Percentiles rank a stretch among this genome's conserved stretches.
phyloP scores from a whole-genome alignment of 2,329 filamentous ascomycete genomes.

The Dichotomopilus funicola region DNA sequence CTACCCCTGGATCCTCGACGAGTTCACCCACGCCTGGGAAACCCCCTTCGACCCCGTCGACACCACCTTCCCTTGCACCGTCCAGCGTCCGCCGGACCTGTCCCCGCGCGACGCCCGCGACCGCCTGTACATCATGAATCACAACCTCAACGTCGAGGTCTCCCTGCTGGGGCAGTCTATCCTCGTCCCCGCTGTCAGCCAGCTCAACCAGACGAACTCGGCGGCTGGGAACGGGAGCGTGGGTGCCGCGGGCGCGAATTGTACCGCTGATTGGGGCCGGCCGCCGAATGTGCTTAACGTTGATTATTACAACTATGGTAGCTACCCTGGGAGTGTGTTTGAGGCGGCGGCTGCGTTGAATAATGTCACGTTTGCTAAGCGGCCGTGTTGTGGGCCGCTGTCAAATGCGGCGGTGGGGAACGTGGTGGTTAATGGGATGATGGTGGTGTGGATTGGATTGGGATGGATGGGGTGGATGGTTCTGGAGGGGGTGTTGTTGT shows the following conservation, averaged over 20 bases:
- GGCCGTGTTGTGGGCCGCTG: conserved; percentile 47
- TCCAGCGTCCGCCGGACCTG: conserved; percentile 69
- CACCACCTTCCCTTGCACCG: conserved; percentile 65
- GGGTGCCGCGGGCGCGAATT: conserved; percentile 57
- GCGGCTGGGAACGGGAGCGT: conserved; percentile 59
- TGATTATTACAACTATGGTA: conserved; percentile 75
- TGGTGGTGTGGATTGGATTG: conserved; percentile 8
- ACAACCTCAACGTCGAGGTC: conserved; percentile 81
- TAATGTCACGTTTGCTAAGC: conserved; percentile 59
- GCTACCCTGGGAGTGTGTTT: conserved; percentile 65
- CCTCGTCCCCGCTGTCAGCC: conserved; percentile 63
- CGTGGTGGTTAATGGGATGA: conserved; percentile 3
- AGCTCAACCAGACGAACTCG: conserved; percentile 67
- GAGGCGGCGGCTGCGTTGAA: conserved; percentile 64
- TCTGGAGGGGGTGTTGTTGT: conserved; percentile 5
- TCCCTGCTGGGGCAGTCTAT: conserved; percentile 56
- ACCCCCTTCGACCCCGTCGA: conserved; percentile 71
- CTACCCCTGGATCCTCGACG: conserved; percentile 78
- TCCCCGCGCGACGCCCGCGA: conserved; percentile 45
- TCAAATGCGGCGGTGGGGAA: conserved; percentile 48
- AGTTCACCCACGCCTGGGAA: conserved; percentile 88
- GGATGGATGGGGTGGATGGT: conserved; percentile 16
- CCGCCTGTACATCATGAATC: conserved; percentile 77
- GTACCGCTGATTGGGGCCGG: conserved; percentile 54
- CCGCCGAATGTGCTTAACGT: conserved; percentile 75